Conservation (phyloP, 2,329 filamentous ascomycete genomes). For the Didymella keratinophila region DNA sequence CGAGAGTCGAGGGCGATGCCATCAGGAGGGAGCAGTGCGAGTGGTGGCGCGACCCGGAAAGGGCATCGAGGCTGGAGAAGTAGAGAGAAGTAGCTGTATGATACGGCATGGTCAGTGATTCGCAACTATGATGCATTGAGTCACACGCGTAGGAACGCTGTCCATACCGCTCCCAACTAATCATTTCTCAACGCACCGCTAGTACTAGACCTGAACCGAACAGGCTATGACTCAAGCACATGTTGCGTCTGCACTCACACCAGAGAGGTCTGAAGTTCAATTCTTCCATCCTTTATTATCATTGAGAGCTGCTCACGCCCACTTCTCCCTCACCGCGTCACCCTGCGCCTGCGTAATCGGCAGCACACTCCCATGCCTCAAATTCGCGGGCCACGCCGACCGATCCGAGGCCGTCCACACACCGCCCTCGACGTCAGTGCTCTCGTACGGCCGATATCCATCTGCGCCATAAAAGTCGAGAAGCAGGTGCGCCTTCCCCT, state of each 20-base stretch:
- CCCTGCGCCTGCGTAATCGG: not conserved
- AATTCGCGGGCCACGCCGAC: not conserved
- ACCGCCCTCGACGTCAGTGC: not conserved
- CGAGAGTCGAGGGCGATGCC: constrained; percentile 36
- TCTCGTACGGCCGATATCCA: not conserved
- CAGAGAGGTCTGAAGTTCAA: no score
- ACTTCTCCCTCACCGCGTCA: not conserved
- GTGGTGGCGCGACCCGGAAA: constrained; percentile 37
- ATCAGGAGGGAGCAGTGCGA: constrained; percentile 37
- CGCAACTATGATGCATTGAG: not conserved
- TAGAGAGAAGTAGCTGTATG: constrained; percentile 3
- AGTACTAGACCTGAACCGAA: no score
- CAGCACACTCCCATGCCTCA: not conserved
- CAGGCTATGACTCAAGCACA: no score
- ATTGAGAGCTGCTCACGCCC: not conserved
- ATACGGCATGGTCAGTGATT: no score
- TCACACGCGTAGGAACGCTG: no score
- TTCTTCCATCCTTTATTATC: no score
- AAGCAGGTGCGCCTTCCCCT: not conserved
- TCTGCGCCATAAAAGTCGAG: not conserved
- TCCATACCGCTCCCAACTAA: no score
- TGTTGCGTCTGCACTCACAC: no score
- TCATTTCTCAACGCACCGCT: no score
- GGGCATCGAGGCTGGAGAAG: constrained; percentile 36
- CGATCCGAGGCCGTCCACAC: not conserved